These are phyloP conservation scores for Camellia sinensis DNA, from an alignment of 148 eudicot genomes.

Conservation along the genomic window DNA sequence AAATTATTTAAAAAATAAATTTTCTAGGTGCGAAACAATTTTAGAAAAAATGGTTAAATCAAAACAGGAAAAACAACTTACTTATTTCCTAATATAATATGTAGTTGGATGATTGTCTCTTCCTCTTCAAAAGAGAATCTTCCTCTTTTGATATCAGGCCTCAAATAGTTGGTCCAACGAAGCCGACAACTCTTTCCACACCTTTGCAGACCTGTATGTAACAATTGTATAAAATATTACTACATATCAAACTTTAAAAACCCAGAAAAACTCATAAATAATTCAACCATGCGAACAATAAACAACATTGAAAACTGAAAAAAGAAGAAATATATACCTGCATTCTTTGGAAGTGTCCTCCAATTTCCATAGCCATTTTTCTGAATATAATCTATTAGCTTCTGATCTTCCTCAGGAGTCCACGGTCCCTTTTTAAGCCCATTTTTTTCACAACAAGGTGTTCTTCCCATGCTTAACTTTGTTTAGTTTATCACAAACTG, in stretches of 20 bases:
- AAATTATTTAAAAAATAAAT: no score
- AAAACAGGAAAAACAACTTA: constrained; percentile 31
- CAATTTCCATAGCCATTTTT: constrained; percentile 88
- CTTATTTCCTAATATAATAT: constrained; percentile 92
- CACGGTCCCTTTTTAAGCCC: constrained; percentile 95
- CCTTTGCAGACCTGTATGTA: constrained; percentile 68
- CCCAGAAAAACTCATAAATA: not conserved
- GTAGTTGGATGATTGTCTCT: constrained; percentile 87
- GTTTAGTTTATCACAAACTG: no score
- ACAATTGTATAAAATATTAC: not conserved
- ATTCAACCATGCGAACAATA: not conserved
- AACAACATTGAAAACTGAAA: not conserved
- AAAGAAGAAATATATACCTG: constrained; percentile 43
- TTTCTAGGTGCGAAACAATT: no score
- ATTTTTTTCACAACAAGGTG: constrained; percentile 91
- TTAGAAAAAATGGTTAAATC: not conserved
- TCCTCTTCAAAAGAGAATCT: constrained; percentile 90
- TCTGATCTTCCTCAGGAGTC: constrained; percentile 94
- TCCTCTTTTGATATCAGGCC: constrained; percentile 96
- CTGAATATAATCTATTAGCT: constrained; percentile 73
- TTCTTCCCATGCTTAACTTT: constrained; percentile 66
- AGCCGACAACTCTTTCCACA: constrained; percentile 97
- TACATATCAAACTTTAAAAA: not conserved
- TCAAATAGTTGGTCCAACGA: constrained; percentile 88
- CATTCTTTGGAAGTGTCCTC: constrained; percentile 96